Conservation (phyloP, 768 basidiomycete genomes). For the Tephrocybe sp. region DNA sequence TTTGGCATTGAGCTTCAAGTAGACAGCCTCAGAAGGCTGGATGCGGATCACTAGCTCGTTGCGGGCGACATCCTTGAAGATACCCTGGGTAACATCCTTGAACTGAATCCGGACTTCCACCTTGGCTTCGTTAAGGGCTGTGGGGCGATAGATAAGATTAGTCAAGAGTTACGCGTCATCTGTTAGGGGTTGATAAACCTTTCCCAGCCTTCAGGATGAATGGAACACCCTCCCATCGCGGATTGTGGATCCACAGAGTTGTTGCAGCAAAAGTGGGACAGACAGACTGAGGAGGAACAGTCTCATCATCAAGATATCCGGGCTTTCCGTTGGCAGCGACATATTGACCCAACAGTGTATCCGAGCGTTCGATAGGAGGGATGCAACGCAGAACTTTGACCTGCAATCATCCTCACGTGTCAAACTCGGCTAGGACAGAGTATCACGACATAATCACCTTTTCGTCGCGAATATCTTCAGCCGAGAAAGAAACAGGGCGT, state of each 20-base stretch:
- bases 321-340: constrained; percentile 86
- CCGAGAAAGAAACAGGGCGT: constrained; percentile 93
- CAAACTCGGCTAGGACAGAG: neutral
- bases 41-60: constrained; percentile 98
- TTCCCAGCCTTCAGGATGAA: constrained; percentile 99
- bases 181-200: constrained; percentile 42
- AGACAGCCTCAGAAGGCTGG: constrained; percentile 94
- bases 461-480: constrained; percentile 98
- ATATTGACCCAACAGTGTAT: constrained; percentile 94
- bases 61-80: constrained; percentile 93
- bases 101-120: constrained; percentile 98
- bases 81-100: constrained; percentile 95
- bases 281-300: constrained; percentile 86
- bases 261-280: constrained; percentile 95
- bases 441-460: constrained; percentile 55
- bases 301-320: constrained; percentile 98
- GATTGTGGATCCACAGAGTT: constrained; percentile 90
- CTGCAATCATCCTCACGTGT: constrained; percentile 33
- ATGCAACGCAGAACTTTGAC: constrained; percentile 96
- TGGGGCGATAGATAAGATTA: constrained; percentile 8
- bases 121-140: constrained; percentile 97
- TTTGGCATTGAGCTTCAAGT: constrained; percentile 96
- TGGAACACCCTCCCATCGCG: constrained; percentile 97
- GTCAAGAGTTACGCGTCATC: constrained; percentile 1
- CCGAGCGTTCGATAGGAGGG: constrained; percentile 70